Percentiles rank a stretch among this genome's conserved stretches.
These are phyloP conservation scores for Blastobotrys chiropterorum DNA, from an alignment of 805 yeast genomes.

Conservation along the genomic window DNA sequence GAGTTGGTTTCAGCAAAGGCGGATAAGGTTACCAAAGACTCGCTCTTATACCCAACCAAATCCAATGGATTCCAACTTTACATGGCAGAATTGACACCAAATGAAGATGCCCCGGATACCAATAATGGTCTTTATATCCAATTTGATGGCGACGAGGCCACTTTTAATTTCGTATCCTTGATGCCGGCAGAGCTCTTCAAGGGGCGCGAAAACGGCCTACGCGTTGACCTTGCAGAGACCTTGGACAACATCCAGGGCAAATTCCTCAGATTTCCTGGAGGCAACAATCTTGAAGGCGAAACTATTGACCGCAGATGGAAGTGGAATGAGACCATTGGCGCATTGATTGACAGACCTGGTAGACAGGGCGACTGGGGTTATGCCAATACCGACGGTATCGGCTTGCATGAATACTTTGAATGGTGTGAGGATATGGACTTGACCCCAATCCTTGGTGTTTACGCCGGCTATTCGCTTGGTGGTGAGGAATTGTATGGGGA, in stretches of 20 bases:
- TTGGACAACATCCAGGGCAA: neutral
- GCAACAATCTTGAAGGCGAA: constrained; percentile 1
- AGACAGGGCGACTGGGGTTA: constrained; percentile 1
- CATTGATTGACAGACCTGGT: constrained; percentile 1
- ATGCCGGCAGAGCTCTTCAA: neutral
- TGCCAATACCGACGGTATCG: neutral
- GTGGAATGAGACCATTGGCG: constrained; percentile 1
- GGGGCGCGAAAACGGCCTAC: neutral
- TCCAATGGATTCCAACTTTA: neutral
- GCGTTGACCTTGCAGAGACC: neutral
- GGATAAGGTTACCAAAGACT: neutral
- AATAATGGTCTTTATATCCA: neutral
- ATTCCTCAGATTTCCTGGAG: neutral
- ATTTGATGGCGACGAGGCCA: neutral
- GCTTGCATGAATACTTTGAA: neutral
- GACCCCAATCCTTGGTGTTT: neutral
- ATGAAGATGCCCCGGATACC: neutral
- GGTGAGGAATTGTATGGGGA: neutral
- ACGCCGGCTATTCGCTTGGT: constrained; percentile 1
- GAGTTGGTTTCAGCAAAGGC: neutral
- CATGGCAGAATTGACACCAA: neutral
- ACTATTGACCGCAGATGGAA: neutral
- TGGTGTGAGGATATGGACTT: constrained; percentile 1
- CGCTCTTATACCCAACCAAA: neutral
- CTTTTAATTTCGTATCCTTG: neutral